Base-by-base conservation (phyloP, 2,329 filamentous ascomycete species). In the Ophioceras dolichostomum region DNA sequence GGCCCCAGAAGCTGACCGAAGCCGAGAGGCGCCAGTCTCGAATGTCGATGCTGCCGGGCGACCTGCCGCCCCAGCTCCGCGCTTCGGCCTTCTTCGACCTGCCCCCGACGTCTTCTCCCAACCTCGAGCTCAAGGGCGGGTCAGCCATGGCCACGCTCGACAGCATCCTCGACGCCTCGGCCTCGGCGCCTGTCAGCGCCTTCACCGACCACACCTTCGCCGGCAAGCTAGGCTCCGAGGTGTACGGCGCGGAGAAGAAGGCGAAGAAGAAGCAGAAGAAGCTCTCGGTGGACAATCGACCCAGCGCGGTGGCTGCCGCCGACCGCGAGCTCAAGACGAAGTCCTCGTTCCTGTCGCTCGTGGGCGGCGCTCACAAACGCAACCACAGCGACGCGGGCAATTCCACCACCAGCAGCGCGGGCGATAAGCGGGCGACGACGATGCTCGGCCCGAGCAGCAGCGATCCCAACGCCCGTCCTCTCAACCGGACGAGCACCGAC, bases 31-130 rank as follows among this genome's bases (percentile, higher is more conserved):
- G 60, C 36, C 58, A 56, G 41, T 60, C 62, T 2, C 59, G 52
- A 14, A 40, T 58, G 39, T 52, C 54, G 41, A 56, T 39, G 4
- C 19, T 56, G 38, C 45, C 73, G 14, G 65, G 68, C 13, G 68
- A 70, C 35, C 55, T 95, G 12, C 87, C 89, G 3, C 76, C 89
- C 0, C 86, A 94, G 48, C 68, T 96, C 26, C 76, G 89, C 42
- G 91, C 91, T n/a, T 94, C 80, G 49, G 76, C 83, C 20, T 96
- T 85, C 59, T 96, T 96, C 50, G 88, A 96, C 40, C 49, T 75
- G 17, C 80, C 80, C 1, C 65, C 73, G 4, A 52, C 61, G 2
- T 53, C 70, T 5, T 48, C 58, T 2, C 61, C 68, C 5, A 57
- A 63, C 10, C 62, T 79, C 17, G 66, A 79, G 46, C 53, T 79